These are phyloP conservation scores for Brasilioporus rufonigricans DNA, from an alignment of 768 basidiomycete species.

Conservation along the genomic window DNA sequence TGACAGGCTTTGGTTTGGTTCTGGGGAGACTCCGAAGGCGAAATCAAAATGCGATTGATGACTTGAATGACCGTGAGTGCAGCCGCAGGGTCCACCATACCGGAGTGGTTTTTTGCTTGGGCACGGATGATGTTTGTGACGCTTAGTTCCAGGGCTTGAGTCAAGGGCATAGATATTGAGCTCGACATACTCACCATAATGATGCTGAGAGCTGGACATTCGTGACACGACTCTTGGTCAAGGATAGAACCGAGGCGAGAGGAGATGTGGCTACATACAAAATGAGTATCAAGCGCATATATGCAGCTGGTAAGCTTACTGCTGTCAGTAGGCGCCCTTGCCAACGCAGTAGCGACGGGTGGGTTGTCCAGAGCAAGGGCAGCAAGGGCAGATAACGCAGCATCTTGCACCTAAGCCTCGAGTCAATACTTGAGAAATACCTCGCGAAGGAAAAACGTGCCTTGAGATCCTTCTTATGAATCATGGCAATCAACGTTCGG, in stretches of 20 bases:
- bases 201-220: constrained; percentile 72
- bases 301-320: constrained; percentile 30
- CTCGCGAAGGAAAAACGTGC: constrained; percentile 23
- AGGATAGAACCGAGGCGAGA: constrained; percentile 43
- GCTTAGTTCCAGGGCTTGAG: constrained; percentile 31
- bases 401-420: constrained; percentile 58
- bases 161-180: background rate
- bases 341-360: constrained; percentile 47
- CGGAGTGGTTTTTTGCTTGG: constrained; percentile 30
- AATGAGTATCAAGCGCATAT: constrained; percentile 7
- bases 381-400: constrained; percentile 60
- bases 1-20: constrained; percentile 70
- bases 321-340: constrained; percentile 42
- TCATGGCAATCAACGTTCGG: constrained; percentile 45
- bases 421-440: background rate
- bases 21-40: constrained; percentile 39
- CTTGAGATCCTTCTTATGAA: constrained; percentile 55
- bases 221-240: too few species aligned
- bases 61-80: constrained; percentile 67
- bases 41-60: constrained; percentile 56
- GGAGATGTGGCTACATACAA: constrained; percentile 10
- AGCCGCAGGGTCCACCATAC: constrained; percentile 42
- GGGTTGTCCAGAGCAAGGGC: constrained; percentile 64
- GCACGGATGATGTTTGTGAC: constrained; percentile 63
- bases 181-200: constrained; percentile 51